Base-by-base conservation (phyloP, 331 rosid genomes). In the Acacia pycnantha region DNA sequence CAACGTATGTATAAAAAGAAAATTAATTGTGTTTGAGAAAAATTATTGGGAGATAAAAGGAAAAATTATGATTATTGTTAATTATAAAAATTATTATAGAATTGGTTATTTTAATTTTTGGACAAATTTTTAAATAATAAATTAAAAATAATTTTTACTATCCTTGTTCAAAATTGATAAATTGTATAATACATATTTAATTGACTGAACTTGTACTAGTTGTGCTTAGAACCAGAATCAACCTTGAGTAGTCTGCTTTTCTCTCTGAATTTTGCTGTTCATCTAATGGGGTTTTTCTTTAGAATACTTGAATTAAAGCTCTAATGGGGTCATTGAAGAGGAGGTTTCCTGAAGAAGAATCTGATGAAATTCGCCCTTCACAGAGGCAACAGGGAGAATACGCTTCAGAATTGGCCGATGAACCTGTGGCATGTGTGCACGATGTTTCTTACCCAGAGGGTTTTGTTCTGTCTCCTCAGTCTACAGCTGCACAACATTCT, bases 401-500 rank as follows among this genome's bases (percentile, higher is more conserved):
- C 24, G 22, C 21, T 46, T 44, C 72, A 40, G 81, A 54, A 24
- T 50, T 70, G 41, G 47, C 33, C 3, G 72, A 82, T 13, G 86
- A 59, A 40, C 76, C 70, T 0, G 72, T 85, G 44, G 86, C 89
- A 1, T 91, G 98, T 19, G 81, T 93, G 16, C 98, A 95, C 24
- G 87, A 93, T 33, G 96, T 95, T 33, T 93, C 97, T 4, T 93
- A 90, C 69, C 98, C 98, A 9, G 91, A 87, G 19, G 97, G 91
- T 44, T 95, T 87, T 59, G 56, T 67, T 76, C 79, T 74, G 46
- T 69, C 87, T 43, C 62, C 80, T n/a, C 77, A 80, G 31, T 24
- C 87, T 66, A 59, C 83, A 0, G 68, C 84, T 11, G 15, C 37
- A 22, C 81, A 62, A 22, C 44, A 43, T 77, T 79, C 74, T 3